Base-by-base conservation (phyloP, 108 stramenopile species). In the Pseudonitzschia pungens region DNA sequence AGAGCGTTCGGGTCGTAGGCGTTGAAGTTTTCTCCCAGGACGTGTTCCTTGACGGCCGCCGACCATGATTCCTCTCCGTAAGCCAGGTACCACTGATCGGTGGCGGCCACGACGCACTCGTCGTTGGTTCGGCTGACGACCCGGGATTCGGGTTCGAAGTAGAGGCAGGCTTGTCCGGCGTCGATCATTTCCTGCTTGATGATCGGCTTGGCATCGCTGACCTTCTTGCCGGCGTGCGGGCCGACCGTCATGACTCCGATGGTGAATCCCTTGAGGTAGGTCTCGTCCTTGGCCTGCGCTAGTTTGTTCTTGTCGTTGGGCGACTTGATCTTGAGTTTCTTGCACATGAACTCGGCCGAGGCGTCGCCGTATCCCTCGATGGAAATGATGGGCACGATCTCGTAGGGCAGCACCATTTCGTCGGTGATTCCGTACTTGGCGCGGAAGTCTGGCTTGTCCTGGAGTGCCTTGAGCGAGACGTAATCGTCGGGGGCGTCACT, bases 61-160 rank as follows among this genome's bases (percentile, higher is more conserved):
- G 83, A 80, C 96, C 96, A 96, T 0, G 83, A 86, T 77, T 97
- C 94, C 79, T 98, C 98, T 33, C 97, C 98, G 69, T 99, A 99
- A 27, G 94, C 90, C 66, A 99, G 87, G 72, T 98, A 99, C 99
- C 99, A 99, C 85, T 99, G 99, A 88, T 99, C 98, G 21, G 97
- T 97, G 4, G 95, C 87, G 16, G 99, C 99, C 48, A 99, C 99
- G 27, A 98, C 93, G 80, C 99, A 99, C 74, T 98, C 98, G 55
- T 98, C 98, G 36, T 97, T 97, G 15, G 97, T 96, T 52, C 98
- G 93, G 50, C 91, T 92, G 44, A 99, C 78, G 45, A 99, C 97
- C 65, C 81, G 79, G 0, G 84, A 89, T 77, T 98, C 98, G 12
- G 99, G 99, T 81, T 99, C 99, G 82, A 90, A 97, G 76, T 98